phyloP scores from a whole-genome alignment of 441 rosid genomes.

The Arabidopsis hybrid region DNA sequence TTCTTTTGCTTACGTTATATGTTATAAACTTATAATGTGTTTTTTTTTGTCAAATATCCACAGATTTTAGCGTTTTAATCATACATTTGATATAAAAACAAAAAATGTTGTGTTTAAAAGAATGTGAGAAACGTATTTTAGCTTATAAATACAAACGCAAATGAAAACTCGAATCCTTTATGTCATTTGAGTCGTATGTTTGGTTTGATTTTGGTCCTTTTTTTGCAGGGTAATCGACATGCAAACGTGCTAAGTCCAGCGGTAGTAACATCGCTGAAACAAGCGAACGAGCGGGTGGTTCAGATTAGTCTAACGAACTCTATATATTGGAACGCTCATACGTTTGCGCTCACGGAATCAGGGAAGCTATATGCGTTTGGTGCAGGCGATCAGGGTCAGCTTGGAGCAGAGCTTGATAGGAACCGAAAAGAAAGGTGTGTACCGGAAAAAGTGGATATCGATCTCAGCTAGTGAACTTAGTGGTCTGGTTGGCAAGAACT shows the following conservation, averaged over 20 bases:
- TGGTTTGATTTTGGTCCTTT: not conserved
- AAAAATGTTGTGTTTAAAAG: too few species aligned
- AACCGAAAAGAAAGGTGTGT: slow-evolving; percentile 74
- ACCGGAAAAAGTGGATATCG: slow-evolving; percentile 71
- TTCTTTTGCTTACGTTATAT: not conserved
- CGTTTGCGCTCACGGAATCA: slow-evolving; percentile 86
- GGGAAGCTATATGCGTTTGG: slow-evolving; percentile 91
- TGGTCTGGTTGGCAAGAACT: slow-evolving; percentile 17
- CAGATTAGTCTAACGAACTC: slow-evolving; percentile 93
- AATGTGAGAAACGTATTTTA: too few species aligned
- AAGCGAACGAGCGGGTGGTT: slow-evolving; percentile 71
- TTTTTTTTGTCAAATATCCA: not conserved
- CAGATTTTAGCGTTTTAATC: not conserved
- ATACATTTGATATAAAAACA: not conserved
- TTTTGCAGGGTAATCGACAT: slow-evolving; percentile 64
- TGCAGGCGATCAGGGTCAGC: slow-evolving; percentile 96
- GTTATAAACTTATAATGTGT: not conserved
- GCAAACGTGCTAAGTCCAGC: slow-evolving; percentile 80
- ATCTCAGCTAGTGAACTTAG: slow-evolving; percentile 57
- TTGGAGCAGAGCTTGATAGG: slow-evolving; percentile 73
- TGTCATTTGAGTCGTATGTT: not conserved
- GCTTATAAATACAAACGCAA: not conserved
- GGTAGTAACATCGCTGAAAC: slow-evolving; percentile 78
- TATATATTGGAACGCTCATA: slow-evolving; percentile 88
- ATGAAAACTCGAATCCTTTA: not conserved